These are phyloP conservation scores for Aspergillus calidoustus DNA, from an alignment of 2,329 filamentous ascomycete genomes.

Conservation along the genomic window DNA sequence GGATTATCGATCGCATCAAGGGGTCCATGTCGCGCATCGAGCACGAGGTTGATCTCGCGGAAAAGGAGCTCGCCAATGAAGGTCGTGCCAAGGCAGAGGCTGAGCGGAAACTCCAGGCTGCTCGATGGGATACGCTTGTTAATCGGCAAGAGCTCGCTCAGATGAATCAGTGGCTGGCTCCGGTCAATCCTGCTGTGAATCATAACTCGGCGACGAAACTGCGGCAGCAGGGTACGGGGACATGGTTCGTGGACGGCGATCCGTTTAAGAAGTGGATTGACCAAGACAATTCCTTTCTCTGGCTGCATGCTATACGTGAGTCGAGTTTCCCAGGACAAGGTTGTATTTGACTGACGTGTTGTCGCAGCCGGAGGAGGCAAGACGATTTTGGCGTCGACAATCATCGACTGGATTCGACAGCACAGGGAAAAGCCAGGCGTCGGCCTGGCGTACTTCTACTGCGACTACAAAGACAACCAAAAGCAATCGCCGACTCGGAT, in stretches of 20 bases:
- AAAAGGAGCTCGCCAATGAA: constrained; percentile 2
- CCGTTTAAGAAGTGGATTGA: not conserved
- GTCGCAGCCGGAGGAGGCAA: constrained; percentile 2
- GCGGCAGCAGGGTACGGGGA: not conserved
- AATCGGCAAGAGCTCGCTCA: not conserved
- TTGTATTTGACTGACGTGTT: not conserved
- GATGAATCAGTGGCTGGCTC: not conserved
- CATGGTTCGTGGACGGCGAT: not conserved
- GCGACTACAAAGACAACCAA: constrained; percentile 4
- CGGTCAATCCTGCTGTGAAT: not conserved
- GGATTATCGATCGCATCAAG: not conserved
- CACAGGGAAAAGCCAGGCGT: not conserved
- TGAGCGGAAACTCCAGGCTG: constrained; percentile 1
- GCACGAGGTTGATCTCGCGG: not conserved
- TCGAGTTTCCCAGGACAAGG: not conserved
- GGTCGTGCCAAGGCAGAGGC: constrained; percentile 1
- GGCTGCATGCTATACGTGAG: constrained; percentile 2
- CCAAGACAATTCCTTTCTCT: not conserved
- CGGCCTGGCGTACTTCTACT: not conserved
- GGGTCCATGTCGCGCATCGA: not conserved
- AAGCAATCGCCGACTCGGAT: not conserved
- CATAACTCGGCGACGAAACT: not conserved
- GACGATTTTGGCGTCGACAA: constrained; percentile 4
- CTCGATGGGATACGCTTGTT: constrained; percentile 3
- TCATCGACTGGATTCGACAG: constrained; percentile 6